These are phyloP conservation scores for Epithele typhae DNA, from an alignment of 768 basidiomycete genomes.

Conservation along the genomic window DNA sequence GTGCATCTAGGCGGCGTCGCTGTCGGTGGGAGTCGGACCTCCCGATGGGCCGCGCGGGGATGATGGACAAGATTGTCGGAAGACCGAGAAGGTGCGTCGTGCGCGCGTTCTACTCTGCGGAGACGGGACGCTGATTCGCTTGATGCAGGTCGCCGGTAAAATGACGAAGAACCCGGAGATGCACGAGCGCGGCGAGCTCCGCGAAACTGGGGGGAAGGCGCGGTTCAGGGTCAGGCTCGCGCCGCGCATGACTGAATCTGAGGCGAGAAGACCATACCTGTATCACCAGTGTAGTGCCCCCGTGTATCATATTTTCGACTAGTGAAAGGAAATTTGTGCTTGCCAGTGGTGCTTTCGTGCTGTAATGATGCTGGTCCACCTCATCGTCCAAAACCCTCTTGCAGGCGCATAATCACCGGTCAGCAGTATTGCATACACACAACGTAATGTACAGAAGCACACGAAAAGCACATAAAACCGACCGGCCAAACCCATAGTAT, in stretches of 20 bases:
- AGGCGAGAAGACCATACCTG: background rate
- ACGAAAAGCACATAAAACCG: background rate
- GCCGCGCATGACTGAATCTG: conserved; percentile 35
- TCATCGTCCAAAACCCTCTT: too few relatives aligned
- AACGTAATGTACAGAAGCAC: background rate
- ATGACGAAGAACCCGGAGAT: conserved; percentile 40
- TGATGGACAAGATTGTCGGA: conserved; percentile 53
- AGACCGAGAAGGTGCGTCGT: conserved; percentile 57
- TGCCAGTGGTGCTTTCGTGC: too few relatives aligned
- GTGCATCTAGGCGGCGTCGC: conserved; percentile 30
- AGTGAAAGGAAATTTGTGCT: background rate
- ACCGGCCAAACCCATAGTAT: background rate
- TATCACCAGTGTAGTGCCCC: background rate
- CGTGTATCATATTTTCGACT: background rate
- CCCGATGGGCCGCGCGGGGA: conserved; percentile 36
- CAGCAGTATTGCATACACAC: background rate
- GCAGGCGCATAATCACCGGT: background rate
- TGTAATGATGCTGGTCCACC: too few relatives aligned
- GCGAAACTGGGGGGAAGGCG: conserved; percentile 50
- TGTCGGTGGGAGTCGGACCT: conserved; percentile 29
- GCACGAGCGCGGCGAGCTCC: conserved; percentile 54
- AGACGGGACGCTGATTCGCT: background rate
- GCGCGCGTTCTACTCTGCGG: background rate
- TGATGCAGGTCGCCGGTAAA: conserved; percentile 46
- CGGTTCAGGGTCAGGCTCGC: conserved; percentile 35